Base-by-base conservation (phyloP, 768 basidiomycete species). In the Suillus fuscotomentosus region DNA sequence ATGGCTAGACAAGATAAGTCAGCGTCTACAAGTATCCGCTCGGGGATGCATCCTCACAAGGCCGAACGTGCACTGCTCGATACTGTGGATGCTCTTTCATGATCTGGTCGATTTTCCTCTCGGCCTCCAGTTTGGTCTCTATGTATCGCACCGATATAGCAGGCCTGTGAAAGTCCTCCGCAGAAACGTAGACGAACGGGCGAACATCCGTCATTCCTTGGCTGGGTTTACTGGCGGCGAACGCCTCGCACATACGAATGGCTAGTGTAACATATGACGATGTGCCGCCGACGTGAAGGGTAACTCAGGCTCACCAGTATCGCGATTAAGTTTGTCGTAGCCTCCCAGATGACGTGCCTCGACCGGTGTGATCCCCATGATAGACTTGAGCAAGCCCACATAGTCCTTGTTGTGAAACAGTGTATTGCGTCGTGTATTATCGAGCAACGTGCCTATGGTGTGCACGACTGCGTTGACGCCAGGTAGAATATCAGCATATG, bases 131-230 rank as follows among this genome's bases (percentile, higher is more conserved):
- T 79, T 99, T 99, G 20, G 93, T 91, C 73, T 90, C 84, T 69
- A 99, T 95, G 79, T 99, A 99, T 42, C 91, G 80, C 0, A 85
- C 82, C 31, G 95, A 88, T 60, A 99, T 85, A 70, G 95, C 72
- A 34, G 97, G 97, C 14, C 93, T 86, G 77, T 88, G 94, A 53
- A 97, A 86, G 24, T 75, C 75, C 72, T 97, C 97, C 4, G 97
- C 97, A 54, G 97, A 99, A 63, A 99, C 82, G 78, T 92, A 99
- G 45, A 98, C 84, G 76, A 99, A 99, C 17, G 89, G 85, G 63
- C 88, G 84, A 62, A 68, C 66, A 64, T 67, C 70, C 55, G 73
- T 63, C 68, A 67, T 61, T 62, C 65, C 67, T 69, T 72, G 71
- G 60, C 72, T 71, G 47, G 79, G 72, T 17, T 75, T 70, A 20